Evolutionary conservation across 169 alveolate genomes (phyloP), one percentile per base, ranked within the genome.

Genomic region (Fabrea salina): DNA sequence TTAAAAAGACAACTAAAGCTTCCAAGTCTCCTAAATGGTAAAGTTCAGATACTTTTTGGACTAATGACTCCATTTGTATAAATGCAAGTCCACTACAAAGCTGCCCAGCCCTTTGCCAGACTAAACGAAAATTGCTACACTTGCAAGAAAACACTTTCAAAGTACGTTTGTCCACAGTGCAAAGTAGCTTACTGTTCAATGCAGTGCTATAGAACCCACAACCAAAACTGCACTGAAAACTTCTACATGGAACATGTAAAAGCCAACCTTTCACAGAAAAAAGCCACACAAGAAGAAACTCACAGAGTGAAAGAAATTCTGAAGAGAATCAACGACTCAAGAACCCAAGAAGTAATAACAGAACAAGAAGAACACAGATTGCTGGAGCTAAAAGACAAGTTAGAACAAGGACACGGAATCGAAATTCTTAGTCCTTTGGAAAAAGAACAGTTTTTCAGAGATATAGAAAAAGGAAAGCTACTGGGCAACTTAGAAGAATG

Each of bases 181-280:
- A 77, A 75, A 77, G 41, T 83, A 22, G 67, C 78, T 7, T 83
- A 83, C 71, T 83, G 88, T 32, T 43, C 64, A 27, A 16, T 75
- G 58, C 61, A 53, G 6, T 82, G 88, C 27, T 82, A 82, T 68
- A 75, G 76, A 59, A 67, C 67, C n/a, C 88, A 82, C 41, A 82
- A 82, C 59, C 51, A 64, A 43, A 66, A 77, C n/a, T 82, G 88
- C 27, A 67, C 82, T 22, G 88, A 82, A 77, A 80, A 83, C 49
- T 83, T 83, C 67, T 83, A 83, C 66, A 77, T 77, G 77, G 66
- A 70, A 47, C 79, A 83, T 68, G 88, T 76, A 33, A 57, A 77
- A 4, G 74, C 68, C 58, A 75, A 64, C 44, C 70, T 75, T 41
- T 74, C 72, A 82, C 54, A 49, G 57, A 75, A 37, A 30, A 82